Conservation (phyloP, 495 filamentous ascomycete genomes). For the Tuber indicum region DNA sequence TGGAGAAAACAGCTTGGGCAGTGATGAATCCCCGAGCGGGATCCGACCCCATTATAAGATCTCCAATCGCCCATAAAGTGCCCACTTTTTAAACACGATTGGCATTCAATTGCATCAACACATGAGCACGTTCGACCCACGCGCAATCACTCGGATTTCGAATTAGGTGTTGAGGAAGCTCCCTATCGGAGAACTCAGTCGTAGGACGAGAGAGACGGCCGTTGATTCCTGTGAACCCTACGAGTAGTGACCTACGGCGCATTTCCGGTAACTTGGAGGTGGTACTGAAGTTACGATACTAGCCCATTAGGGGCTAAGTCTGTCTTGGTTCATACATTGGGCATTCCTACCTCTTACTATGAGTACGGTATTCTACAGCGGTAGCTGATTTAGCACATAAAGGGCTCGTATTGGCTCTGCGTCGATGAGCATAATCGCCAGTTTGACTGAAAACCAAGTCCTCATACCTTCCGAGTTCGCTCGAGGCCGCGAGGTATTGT, state of each 20-base stretch:
- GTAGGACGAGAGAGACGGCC: background rate
- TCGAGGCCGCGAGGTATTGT: background rate
- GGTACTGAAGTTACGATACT: too few species aligned
- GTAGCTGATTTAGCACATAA: background rate
- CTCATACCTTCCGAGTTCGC: background rate
- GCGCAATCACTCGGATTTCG: background rate
- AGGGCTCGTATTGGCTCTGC: background rate
- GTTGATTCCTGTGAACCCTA: background rate
- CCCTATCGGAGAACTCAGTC: background rate
- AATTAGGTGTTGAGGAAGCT: too few species aligned
- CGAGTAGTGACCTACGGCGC: background rate
- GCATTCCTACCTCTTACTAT: background rate
- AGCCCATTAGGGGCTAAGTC: background rate
- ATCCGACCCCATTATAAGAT: background rate
- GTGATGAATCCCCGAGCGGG: background rate
- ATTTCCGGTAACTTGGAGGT: background rate
- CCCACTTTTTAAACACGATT: background rate
- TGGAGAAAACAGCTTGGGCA: background rate
- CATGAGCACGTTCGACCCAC: background rate
- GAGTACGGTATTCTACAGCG: too few species aligned
- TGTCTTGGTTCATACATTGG: background rate
- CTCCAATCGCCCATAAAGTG: background rate
- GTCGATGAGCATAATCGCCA: background rate
- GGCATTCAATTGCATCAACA: background rate
- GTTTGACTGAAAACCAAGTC: background rate